Evolutionary conservation across 495 filamentous ascomycete species (phyloP), one percentile per base, ranked within the genome.

Genomic region (Daldinia vernicosa): DNA sequence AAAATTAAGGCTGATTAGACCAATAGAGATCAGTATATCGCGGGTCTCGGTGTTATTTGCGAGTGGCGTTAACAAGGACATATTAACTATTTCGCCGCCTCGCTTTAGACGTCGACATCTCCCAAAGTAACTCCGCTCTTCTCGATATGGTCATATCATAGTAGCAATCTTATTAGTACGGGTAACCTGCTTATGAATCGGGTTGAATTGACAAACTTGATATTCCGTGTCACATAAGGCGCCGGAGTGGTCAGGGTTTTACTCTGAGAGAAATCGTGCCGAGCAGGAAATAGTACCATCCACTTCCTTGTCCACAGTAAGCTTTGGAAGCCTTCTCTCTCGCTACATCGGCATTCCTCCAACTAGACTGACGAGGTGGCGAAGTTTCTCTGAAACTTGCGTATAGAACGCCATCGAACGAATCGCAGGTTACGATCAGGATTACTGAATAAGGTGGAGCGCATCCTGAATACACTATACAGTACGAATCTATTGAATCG

Each of bases 1-100:
- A 51, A 30, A 62, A 30, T 55, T 27, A 56, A 72, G 60, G 65
- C 60, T 69, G 40, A 66, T 60, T 60, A 50, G 54, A 37, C 63
- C 55, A 61, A 59, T 63, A 57, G 69, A 39, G 47, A 57, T 61
- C 53, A 14, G 47, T 54, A 19, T 50, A 27, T 27, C 35, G 28
- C 15, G 30, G 52, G 51, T 62, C 57, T 58, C 22, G 37, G 28
- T 33, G 14, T 15, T 30, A 19, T 33, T 40, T 52, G 11, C 43
- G 30, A 28, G 15, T 30, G 55, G 59, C 24, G 50, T 64, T 33
- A 12, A 52, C 39, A 50, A 11, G 22, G 24, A 39, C 56, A 35
- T 32, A 27, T 54, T 45, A 30, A 60, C 60, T 54, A 55, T 19
- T 60, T 72, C 43, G 28, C 19, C 45, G 22, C 6, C 2, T 37